Evolutionary conservation across 148 eudicot species (phyloP).

Genomic region (Chenopodium album): DNA sequence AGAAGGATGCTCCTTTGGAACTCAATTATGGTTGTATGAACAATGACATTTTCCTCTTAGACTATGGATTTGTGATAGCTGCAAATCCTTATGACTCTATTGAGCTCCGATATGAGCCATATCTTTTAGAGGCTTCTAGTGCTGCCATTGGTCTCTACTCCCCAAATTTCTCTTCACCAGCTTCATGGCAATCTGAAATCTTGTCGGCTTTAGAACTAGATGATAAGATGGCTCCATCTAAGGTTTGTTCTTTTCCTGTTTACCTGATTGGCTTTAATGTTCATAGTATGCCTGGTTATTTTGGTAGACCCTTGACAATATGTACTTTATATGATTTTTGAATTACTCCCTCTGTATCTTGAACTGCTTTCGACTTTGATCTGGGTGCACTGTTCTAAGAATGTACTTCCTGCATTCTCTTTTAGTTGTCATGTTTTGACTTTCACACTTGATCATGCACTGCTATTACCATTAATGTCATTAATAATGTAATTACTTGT

Average conservation of each 20-base stretch:
- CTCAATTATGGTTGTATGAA: conserved; percentile 85
- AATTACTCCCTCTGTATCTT: too few relatives aligned
- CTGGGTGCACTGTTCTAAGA: too few relatives aligned
- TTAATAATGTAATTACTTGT: too few relatives aligned
- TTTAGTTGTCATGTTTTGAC: too few relatives aligned
- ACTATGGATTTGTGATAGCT: conserved; percentile 82
- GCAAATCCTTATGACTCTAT: conserved; percentile 77
- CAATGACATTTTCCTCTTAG: conserved; percentile 85
- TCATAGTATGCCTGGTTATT: background rate
- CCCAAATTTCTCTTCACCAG: conserved; percentile 78
- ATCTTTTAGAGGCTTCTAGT: conserved; percentile 93
- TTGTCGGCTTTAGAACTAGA: conserved; percentile 56
- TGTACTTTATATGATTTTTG: too few relatives aligned
- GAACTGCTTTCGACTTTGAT: too few relatives aligned
- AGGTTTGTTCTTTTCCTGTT: conserved; percentile 46
- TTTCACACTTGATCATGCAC: too few relatives aligned
- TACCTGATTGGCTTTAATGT: background rate
- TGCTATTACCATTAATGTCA: too few relatives aligned
- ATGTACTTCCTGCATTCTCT: too few relatives aligned
- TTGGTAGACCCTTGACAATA: too few relatives aligned
- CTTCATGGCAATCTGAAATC: conserved; percentile 77
- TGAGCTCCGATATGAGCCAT: conserved; percentile 82
- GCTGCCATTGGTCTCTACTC: conserved; percentile 76
- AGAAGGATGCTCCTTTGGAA: conserved; percentile 54
- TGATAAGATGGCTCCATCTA: conserved; percentile 51